Conservation (phyloP, 1,284 basidiomycete species). For the Trichosporon faecale region DNA sequence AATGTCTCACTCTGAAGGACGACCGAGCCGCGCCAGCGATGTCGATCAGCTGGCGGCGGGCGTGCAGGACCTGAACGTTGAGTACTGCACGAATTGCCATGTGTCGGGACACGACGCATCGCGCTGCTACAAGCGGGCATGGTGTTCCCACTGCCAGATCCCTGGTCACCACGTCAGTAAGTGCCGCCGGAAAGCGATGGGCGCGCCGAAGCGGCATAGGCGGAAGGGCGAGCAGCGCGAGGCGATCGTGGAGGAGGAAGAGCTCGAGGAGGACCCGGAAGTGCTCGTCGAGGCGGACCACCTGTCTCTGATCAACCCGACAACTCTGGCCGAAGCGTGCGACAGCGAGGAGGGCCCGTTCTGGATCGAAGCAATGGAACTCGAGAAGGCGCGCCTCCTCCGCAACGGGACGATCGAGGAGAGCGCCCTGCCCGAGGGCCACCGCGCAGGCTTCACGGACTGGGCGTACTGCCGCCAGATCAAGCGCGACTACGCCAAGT, state of each 20-base stretch:
- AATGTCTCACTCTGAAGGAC: neutral
- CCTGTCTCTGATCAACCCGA: neutral
- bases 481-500: constrained; percentile 4
- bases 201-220: neutral
- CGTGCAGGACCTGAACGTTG: neutral
- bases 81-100: constrained; percentile 4
- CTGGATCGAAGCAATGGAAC: constrained; percentile 5
- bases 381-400: neutral
- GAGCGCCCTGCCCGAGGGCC: neutral
- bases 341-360: neutral
- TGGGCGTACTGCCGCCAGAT: neutral
- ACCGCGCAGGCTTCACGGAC: neutral
- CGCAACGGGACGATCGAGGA: neutral
- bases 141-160: constrained; percentile 4
- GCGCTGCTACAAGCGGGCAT: neutral
- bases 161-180: constrained; percentile 1
- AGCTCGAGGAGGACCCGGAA: neutral
- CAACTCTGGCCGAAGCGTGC: neutral
- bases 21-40: neutral
- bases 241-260: constrained; percentile 5
- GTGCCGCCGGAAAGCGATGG: constrained; percentile 4
- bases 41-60: neutral
- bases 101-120: neutral
- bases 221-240: constrained; percentile 6
- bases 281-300: constrained; percentile 4